phyloP scores from a whole-genome alignment of 768 basidiomycete genomes.

The Hydnomerulius pinastri region DNA sequence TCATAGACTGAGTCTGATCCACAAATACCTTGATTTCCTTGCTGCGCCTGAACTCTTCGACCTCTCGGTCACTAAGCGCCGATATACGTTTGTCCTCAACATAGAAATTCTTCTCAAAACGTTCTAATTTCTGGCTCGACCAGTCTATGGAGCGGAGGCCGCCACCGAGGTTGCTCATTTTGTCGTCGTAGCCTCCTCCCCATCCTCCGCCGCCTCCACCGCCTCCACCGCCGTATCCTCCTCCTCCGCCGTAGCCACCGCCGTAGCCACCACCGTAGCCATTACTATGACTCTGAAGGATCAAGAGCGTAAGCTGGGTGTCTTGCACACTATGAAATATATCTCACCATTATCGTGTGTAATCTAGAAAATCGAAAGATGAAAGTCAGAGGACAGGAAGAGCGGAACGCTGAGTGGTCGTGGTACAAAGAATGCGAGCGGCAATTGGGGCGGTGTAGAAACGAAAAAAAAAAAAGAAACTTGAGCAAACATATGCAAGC shows the following conservation, averaged over 20 bases:
- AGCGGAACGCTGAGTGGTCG: constrained; percentile 12
- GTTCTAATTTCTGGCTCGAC: constrained; percentile 67
- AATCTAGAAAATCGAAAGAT: constrained; percentile 2
- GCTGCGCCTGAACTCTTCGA: constrained; percentile 78
- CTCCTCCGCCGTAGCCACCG: constrained; percentile 28
- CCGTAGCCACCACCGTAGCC: constrained; percentile 38
- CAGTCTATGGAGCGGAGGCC: constrained; percentile 87
- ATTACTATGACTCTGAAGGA: constrained; percentile 31
- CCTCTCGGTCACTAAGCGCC: constrained; percentile 76
- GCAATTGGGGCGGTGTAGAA: constrained; percentile 9
- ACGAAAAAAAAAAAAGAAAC: constrained; percentile 20
- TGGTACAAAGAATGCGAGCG: constrained; percentile 22
- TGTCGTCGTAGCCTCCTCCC: constrained; percentile 52
- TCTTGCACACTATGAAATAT: neutral
- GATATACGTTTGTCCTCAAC: constrained; percentile 86
- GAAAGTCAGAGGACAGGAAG: neutral
- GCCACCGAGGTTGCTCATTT: constrained; percentile 80
- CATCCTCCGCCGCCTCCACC: constrained; percentile 31
- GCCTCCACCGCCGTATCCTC: constrained; percentile 28
- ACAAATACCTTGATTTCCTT: constrained; percentile 84
- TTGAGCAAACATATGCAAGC: constrained; percentile 12
- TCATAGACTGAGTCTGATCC: neutral
- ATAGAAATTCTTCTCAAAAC: constrained; percentile 98
- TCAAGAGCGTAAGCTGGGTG: constrained; percentile 1
- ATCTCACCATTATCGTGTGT: constrained; percentile 22